Percentiles rank a stretch among this genome's conserved stretches.
These are phyloP conservation scores for Tremellales sp. DNA, from an alignment of 1,284 basidiomycete genomes.

Conservation along the genomic window DNA sequence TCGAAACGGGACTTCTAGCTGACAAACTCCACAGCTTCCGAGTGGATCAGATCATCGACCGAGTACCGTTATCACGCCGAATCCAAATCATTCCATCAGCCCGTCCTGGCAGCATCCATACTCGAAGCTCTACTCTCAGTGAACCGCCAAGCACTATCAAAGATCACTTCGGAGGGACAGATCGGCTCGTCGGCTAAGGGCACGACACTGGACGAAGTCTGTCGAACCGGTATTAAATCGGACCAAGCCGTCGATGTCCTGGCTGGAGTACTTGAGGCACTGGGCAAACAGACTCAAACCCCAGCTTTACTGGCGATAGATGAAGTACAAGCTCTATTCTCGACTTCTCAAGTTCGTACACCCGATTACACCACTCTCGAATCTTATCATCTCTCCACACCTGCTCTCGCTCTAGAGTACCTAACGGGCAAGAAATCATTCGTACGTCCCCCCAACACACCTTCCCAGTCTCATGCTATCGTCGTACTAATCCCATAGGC, in stretches of 20 bases:
- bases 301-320: conserved; percentile 84
- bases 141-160: conserved; percentile 43
- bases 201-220: conserved; percentile 58
- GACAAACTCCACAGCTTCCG: conserved; percentile 54
- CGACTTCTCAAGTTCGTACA: conserved; percentile 68
- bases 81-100: conserved; percentile 75
- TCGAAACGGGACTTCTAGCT: not conserved
- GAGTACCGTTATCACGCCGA: conserved; percentile 69
- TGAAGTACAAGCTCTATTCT: conserved; percentile 78
- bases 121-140: conserved; percentile 40
- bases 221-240: conserved; percentile 59
- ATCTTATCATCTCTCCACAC: conserved; percentile 74
- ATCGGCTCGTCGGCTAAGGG: conserved; percentile 38
- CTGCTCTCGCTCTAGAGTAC: conserved; percentile 72
- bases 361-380: conserved; percentile 70
- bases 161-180: conserved; percentile 21
- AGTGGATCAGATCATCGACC: conserved; percentile 73
- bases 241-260: conserved; percentile 61
- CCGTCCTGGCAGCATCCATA: conserved; percentile 48
- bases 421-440: conserved; percentile 65
- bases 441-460: conserved; percentile 50
- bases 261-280: conserved; percentile 59
- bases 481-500: conserved; percentile 1
- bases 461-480: not conserved
- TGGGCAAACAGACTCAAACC: conserved; percentile 64